A percentile compares a stretch with the other conserved stretches of the same genome.
Evolutionary conservation across 2,329 filamentous ascomycete species (phyloP).

Genomic region (Chaetomium sp.): DNA sequence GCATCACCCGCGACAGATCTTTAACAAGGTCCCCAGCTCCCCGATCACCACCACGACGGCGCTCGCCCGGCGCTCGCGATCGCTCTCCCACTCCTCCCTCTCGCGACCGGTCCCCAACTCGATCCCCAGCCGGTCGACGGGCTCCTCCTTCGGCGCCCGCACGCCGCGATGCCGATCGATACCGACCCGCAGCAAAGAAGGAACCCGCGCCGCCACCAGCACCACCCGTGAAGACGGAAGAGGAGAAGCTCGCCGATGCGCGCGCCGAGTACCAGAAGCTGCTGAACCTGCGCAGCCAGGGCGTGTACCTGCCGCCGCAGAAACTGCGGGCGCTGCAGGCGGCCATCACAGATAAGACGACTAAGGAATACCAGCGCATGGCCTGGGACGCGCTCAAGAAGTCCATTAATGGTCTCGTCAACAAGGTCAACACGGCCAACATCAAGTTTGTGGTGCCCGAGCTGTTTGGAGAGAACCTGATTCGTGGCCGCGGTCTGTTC

Average conservation of each 20-base stretch:
- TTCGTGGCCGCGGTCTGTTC: conserved; percentile 86
- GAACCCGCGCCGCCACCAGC: conserved; percentile 34
- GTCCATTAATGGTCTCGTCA: conserved; percentile 96
- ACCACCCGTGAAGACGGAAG: conserved; percentile 52
- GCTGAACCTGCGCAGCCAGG: conserved; percentile 85
- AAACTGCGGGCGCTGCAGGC: conserved; percentile 85
- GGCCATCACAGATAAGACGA: conserved; percentile 92
- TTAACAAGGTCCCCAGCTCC: neutral
- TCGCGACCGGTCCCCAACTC: neutral
- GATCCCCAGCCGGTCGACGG: conserved; percentile 10
- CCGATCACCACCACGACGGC: conserved; percentile 3
- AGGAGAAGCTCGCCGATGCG: conserved; percentile 78
- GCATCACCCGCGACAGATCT: conserved; percentile 7
- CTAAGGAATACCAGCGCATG: conserved; percentile 97
- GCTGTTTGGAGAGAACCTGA: conserved; percentile 87
- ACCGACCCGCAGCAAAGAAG: conserved; percentile 30
- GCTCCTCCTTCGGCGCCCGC: conserved; percentile 13
- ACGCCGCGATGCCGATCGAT: conserved; percentile 45
- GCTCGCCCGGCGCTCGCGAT: conserved; percentile 6
- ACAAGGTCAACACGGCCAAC: conserved; percentile 97
- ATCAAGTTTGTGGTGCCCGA: conserved; percentile 98
- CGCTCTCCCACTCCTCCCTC: conserved; percentile 3
- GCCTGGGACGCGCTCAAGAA: conserved; percentile 99
- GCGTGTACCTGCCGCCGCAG: conserved; percentile 93
- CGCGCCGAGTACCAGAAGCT: conserved; percentile 94